phyloP scores from a whole-genome alignment of 2,329 filamentous ascomycete genomes.

The Pseudogymnoascus sp. region DNA sequence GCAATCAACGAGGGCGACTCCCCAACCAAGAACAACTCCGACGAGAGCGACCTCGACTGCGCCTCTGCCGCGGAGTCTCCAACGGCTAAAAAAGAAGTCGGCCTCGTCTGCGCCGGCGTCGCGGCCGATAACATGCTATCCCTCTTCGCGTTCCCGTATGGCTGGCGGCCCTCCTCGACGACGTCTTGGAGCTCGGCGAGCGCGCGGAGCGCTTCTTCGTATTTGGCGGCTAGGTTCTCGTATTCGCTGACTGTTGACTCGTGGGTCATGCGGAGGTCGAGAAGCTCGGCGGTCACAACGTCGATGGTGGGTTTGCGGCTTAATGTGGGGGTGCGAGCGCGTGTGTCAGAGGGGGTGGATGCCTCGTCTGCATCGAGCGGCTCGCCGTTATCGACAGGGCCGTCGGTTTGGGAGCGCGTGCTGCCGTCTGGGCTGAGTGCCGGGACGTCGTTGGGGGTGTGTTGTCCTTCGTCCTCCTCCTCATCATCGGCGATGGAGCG shows the following conservation, averaged over 20 bases:
- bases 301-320: slow-evolving; percentile 39
- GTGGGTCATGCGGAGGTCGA: slow-evolving; percentile 85
- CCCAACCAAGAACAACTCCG: slow-evolving; percentile 84
- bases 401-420: slow-evolving; percentile 24
- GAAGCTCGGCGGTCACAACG: slow-evolving; percentile 80
- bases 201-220: slow-evolving; percentile 78
- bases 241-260: slow-evolving; percentile 76
- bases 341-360: slow-evolving; percentile 2
- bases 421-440: slow-evolving; percentile 16
- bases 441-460: slow-evolving; percentile 2
- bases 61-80: slow-evolving; percentile 38
- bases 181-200: slow-evolving; percentile 80
- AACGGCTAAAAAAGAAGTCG: slow-evolving; percentile 73
- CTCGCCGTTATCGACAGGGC: slow-evolving; percentile 29
- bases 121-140: slow-evolving; percentile 49
- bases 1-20: slow-evolving; percentile 51
- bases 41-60: slow-evolving; percentile 83
- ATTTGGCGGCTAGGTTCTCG: slow-evolving; percentile 76
- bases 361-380: slow-evolving; percentile 32
- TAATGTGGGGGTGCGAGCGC: not conserved
- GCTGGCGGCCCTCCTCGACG: slow-evolving; percentile 70
- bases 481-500: slow-evolving; percentile 19
- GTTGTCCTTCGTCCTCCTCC: slow-evolving; percentile 16
- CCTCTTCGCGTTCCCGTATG: slow-evolving; percentile 38
- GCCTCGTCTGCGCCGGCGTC: slow-evolving; percentile 47